Conservation (phyloP, 345 rosid genomes). For the Populus alba region DNA sequence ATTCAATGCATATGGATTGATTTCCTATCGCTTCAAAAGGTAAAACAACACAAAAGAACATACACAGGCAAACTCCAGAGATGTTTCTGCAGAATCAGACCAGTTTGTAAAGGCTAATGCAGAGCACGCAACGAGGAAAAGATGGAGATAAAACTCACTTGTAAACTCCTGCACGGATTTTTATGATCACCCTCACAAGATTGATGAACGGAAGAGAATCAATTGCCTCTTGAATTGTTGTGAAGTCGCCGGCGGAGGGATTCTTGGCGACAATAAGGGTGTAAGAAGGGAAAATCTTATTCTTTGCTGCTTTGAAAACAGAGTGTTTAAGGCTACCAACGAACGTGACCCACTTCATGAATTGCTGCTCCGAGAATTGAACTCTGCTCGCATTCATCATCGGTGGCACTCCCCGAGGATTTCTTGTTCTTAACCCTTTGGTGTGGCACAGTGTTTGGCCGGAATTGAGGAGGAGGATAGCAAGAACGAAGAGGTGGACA, state of each 20-base stretch:
- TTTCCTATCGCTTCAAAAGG: too few relatives aligned
- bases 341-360: slow-evolving; percentile 88
- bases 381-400: slow-evolving; percentile 42
- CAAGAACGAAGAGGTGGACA: slow-evolving; percentile 16
- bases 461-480: slow-evolving; percentile 40
- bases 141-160: slow-evolving; percentile 44
- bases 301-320: slow-evolving; percentile 68
- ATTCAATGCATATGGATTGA: too few relatives aligned
- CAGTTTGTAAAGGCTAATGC: slow-evolving; percentile 8
- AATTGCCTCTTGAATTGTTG: slow-evolving; percentile 83
- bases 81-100: slow-evolving; percentile 8
- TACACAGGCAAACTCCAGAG: slow-evolving; percentile 22
- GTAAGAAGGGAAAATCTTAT: slow-evolving; percentile 78
- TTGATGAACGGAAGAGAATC: slow-evolving; percentile 86
- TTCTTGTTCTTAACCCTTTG: slow-evolving; percentile 54
- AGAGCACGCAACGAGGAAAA: background rate
- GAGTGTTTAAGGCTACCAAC: slow-evolving; percentile 85
- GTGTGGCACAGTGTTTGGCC: slow-evolving; percentile 53
- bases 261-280: slow-evolving; percentile 62
- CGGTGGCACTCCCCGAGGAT: slow-evolving; percentile 31
- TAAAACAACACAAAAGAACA: background rate
- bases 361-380: slow-evolving; percentile 71
- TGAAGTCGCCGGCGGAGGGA: slow-evolving; percentile 67
- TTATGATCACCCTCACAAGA: slow-evolving; percentile 85
- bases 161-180: slow-evolving; percentile 91